Conservation (phyloP, 352 stramenopile genomes). For the Globisporangium uncinulatum region DNA sequence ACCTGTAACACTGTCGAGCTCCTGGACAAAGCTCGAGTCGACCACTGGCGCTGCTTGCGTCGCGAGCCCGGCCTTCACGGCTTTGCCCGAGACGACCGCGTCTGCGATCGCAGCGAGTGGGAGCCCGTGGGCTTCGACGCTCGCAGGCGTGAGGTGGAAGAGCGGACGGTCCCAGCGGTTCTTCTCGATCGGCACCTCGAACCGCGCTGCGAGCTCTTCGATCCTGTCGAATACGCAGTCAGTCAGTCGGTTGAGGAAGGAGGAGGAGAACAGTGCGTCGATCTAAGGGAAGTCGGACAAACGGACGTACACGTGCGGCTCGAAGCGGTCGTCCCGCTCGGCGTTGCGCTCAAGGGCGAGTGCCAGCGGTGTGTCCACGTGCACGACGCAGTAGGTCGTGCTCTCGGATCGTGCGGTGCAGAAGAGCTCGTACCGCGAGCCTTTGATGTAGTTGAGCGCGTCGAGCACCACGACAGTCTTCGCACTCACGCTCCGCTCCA, state of each 20-base stretch:
- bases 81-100: constrained; percentile 55
- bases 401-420: constrained; percentile 90
- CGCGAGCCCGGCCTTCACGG: constrained; percentile 59
- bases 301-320: constrained; percentile 39
- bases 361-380: constrained; percentile 61
- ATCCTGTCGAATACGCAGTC: constrained; percentile 31
- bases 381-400: constrained; percentile 89
- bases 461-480: constrained; percentile 89
- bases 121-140: constrained; percentile 27
- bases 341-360: constrained; percentile 57
- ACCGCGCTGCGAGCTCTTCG: constrained; percentile 79
- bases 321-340: constrained; percentile 25
- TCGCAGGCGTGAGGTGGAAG: constrained; percentile 54
- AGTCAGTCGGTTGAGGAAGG: no score
- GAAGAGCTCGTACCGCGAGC: constrained; percentile 93
- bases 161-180: constrained; percentile 94
- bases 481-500: constrained; percentile 52
- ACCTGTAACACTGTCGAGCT: constrained; percentile 53
- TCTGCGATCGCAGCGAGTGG: constrained; percentile 49
- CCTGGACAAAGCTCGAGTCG: constrained; percentile 70
- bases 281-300: no score
- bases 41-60: constrained; percentile 49
- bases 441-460: constrained; percentile 94
- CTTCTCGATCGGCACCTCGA: constrained; percentile 88
- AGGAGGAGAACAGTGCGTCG: no score